A percentile compares a stretch with the other conserved stretches of the same genome.
Evolutionary conservation across 2,329 filamentous ascomycete species (phyloP).

Genomic region (Intubia oerlemansii): DNA sequence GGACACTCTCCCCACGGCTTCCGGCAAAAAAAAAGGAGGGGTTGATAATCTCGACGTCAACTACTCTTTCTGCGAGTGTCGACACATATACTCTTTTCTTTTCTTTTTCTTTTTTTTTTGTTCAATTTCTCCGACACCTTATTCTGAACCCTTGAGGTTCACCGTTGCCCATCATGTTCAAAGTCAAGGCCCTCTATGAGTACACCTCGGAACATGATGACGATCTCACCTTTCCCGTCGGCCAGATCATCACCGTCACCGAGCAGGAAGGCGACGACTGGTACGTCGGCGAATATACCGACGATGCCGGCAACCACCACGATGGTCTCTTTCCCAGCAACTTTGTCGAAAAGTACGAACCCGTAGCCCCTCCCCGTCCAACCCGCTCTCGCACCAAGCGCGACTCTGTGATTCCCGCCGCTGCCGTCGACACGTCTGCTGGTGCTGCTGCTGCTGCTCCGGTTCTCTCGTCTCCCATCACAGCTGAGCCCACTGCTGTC

Average conservation of each 20-base stretch:
- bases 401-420: slow-evolving; percentile 17
- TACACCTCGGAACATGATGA: slow-evolving; percentile 87
- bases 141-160: no score
- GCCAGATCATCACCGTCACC: slow-evolving; percentile 84
- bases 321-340: slow-evolving; percentile 89
- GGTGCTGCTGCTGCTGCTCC: slow-evolving; percentile 9
- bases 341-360: slow-evolving; percentile 93
- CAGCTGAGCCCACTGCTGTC: slow-evolving; percentile 4
- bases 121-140: no score
- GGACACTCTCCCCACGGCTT: no score
- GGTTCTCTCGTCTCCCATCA: slow-evolving; percentile 4
- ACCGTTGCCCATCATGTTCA: slow-evolving; percentile 63
- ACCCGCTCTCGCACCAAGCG: slow-evolving; percentile 52
- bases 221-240: slow-evolving; percentile 68
- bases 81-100: no score
- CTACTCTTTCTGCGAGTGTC: no score
- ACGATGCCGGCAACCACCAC: slow-evolving; percentile 50
- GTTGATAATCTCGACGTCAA: no score
- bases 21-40: no score
- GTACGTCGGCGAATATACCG: slow-evolving; percentile 76
- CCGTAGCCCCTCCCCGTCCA: slow-evolving; percentile 71
- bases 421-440: slow-evolving; percentile 11
- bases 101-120: no score
- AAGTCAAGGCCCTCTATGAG: slow-evolving; percentile 89
- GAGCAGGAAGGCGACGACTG: slow-evolving; percentile 86